Percentiles rank a stretch among this genome's conserved stretches.
phyloP scores from a whole-genome alignment of 108 stramenopile species.

The Conticribra weissflogii region DNA sequence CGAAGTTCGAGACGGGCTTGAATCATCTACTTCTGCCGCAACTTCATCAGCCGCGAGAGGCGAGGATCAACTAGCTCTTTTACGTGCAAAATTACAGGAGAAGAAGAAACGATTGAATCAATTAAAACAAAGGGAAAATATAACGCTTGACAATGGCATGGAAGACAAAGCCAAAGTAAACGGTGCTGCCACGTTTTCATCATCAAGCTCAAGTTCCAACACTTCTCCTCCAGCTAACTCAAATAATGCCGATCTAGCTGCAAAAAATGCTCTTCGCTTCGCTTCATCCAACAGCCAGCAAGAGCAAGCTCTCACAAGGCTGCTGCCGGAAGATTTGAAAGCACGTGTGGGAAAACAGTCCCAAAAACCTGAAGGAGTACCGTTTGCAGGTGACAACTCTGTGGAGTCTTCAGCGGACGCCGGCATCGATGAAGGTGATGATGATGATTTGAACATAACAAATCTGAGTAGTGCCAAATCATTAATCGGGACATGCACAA shows the following conservation, averaged over 20 bases:
- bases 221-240: not conserved
- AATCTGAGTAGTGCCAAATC: constrained; percentile 60
- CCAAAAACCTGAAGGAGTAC: not conserved
- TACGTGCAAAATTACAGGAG: constrained; percentile 45
- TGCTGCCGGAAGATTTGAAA: constrained; percentile 49
- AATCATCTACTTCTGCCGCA: constrained; percentile 2
- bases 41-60: constrained; percentile 13
- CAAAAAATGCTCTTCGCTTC: constrained; percentile 52
- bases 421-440: constrained; percentile 10
- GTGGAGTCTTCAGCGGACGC: not conserved
- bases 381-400: constrained; percentile 5
- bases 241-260: constrained; percentile 43
- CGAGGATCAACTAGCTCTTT: constrained; percentile 36
- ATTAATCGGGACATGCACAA: constrained; percentile 71
- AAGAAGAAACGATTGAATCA: constrained; percentile 42
- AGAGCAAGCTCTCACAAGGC: constrained; percentile 16
- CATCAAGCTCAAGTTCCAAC: not conserved
- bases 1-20: too few relatives aligned
- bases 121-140: constrained; percentile 7
- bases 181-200: not conserved
- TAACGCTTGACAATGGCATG: not conserved
- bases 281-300: constrained; percentile 11
- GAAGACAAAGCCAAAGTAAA: not conserved
- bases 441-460: constrained; percentile 26
- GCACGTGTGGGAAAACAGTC: constrained; percentile 2